Evolutionary conservation across 768 basidiomycete species (phyloP), one percentile per base, ranked within the genome.

Genomic region (Xerocomellus intermedius): DNA sequence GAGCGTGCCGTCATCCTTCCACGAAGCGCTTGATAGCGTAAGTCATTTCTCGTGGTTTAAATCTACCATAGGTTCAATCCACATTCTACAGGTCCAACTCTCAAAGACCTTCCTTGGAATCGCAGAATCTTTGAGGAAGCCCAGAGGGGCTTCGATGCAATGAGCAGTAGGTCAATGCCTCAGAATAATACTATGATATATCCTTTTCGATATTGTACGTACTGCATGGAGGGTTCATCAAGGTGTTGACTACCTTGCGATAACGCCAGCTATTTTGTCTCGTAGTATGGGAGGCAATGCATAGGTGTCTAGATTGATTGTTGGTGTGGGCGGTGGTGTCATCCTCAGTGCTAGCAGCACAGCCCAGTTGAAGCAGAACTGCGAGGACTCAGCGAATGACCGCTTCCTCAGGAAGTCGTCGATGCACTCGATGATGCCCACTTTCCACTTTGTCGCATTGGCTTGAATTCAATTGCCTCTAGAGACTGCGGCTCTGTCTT

Each of bases 31-130:
- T 14, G 74, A 81, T 53, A 77, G 79, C 33, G 82, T 82, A 54
- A 43, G 76, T 64, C 32, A 12, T 28, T 32, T 44, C 5, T 5
- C 28, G 0, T 0, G 4, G 10, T 35, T 42, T 5, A 24, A 17
- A n/a, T 14, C 0, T 2, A 24, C 5, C 8, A 2, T 43, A 5
- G 5, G 2, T 17, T 42, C 2, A 45, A 57, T 47, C 19, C 8
- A 28, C 12, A 3, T 54, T 28, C 22, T 32, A 21, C 55, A 84
- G 83, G 72, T 83, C 24, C 75, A 73, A 53, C 71, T 84, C 12
- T 76, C 82, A 1, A 69, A 79, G 46, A 77, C 82, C 7, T 84
- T 84, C 75, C 68, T 83, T 28, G 76, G 77, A 19, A 76, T 83
- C 46, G 82, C 83, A 0, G 80, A 82, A 52, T 82, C 83, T 0